phyloP scores from a whole-genome alignment of 257 asterid genomes.

The Avicennia marina region DNA sequence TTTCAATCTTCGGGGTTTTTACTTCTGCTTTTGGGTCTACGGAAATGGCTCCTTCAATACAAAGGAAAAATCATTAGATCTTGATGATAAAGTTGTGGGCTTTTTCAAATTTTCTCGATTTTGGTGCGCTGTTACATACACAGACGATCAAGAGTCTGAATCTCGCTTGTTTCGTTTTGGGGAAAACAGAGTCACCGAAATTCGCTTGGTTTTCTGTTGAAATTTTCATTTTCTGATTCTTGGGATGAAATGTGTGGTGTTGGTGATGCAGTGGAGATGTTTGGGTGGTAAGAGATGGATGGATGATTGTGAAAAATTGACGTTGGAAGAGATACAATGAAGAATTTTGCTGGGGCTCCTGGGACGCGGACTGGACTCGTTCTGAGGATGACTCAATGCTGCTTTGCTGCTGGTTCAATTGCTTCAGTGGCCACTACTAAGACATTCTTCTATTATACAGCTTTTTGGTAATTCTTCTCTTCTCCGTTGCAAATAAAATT shows the following conservation, averaged over 20 bases:
- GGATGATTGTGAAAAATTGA: neutral
- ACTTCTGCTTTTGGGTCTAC: neutral
- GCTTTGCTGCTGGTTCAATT: slow-evolving; percentile 47
- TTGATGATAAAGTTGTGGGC: neutral
- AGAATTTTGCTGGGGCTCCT: slow-evolving; percentile 51
- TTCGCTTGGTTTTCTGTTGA: neutral
- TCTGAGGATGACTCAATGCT: slow-evolving; percentile 40
- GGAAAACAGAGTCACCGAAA: neutral
- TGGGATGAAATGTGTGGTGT: neutral
- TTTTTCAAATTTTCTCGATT: neutral
- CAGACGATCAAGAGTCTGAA: neutral
- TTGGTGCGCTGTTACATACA: neutral
- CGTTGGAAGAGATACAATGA: slow-evolving; percentile 27
- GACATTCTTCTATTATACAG: slow-evolving; percentile 43
- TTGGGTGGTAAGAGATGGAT: neutral
- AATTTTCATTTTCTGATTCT: neutral
- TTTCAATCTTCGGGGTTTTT: neutral
- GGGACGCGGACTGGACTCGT: slow-evolving; percentile 43
- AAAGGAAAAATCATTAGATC: neutral
- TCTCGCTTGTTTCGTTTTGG: neutral
- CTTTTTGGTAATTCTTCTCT: slow-evolving; percentile 43
- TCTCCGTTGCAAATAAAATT: neutral
- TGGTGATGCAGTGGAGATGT: neutral
- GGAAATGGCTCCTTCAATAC: neutral
- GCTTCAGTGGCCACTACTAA: slow-evolving; percentile 40